phyloP scores from a whole-genome alignment of 1,139 yeast genomes.

The Lodderomyces beijingensis region DNA sequence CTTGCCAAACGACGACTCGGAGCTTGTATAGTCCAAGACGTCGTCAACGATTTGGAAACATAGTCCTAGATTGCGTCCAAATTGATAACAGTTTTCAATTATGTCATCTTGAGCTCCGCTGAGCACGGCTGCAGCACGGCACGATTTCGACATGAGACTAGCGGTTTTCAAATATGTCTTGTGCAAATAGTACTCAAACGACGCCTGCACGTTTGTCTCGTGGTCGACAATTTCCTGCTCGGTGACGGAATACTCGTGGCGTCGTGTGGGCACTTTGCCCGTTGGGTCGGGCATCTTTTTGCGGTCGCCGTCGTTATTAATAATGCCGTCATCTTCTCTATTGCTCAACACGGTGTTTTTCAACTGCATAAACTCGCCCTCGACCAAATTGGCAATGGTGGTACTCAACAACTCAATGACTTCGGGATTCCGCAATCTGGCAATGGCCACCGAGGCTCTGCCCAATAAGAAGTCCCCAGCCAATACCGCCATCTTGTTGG shows the following conservation, averaged over 20 bases:
- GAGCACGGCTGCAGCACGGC: conserved; percentile 89
- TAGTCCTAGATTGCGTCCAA: conserved; percentile 88
- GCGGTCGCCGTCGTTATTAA: conserved; percentile 45
- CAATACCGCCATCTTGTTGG: conserved; percentile 94
- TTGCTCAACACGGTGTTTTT: conserved; percentile 70
- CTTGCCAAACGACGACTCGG: conserved; percentile 80
- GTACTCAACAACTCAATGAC: conserved; percentile 93
- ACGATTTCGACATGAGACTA: conserved; percentile 88
- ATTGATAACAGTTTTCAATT: conserved; percentile 82
- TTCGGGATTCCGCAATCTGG: conserved; percentile 91
- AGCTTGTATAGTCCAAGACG: conserved; percentile 87
- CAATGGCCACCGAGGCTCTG: conserved; percentile 93
- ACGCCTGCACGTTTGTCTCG: conserved; percentile 71
- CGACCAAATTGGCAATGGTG: conserved; percentile 93
- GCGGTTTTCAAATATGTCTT: conserved; percentile 96
- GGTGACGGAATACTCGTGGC: conserved; percentile 58
- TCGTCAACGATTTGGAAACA: conserved; percentile 97
- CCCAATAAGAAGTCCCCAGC: conserved; percentile 96
- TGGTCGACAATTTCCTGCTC: conserved; percentile 46
- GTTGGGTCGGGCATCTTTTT: conserved; percentile 58
- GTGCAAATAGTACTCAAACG: conserved; percentile 91
- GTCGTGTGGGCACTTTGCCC: conserved; percentile 56
- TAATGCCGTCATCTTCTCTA: conserved; percentile 39
- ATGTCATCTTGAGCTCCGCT: conserved; percentile 76
- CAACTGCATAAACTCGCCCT: conserved; percentile 98